These are phyloP conservation scores for Laetiporus sulphureus DNA, from an alignment of 1,284 basidiomycete species.

Conservation along the genomic window DNA sequence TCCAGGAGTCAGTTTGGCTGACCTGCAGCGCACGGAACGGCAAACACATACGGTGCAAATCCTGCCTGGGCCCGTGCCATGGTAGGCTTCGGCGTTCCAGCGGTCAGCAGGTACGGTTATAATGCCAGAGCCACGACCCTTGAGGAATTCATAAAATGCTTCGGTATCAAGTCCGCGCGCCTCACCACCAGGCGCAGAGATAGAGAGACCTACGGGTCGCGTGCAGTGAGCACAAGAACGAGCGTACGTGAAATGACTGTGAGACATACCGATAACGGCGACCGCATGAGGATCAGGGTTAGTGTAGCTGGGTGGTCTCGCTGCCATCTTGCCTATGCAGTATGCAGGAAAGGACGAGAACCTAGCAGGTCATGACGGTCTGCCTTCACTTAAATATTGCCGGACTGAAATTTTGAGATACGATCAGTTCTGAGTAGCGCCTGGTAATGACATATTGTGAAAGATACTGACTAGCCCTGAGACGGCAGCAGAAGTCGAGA, in stretches of 20 bases:
- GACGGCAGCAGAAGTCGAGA: no score
- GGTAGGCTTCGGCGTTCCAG: constrained; percentile 13
- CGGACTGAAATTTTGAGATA: no score
- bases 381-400: no score
- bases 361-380: no score
- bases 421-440: no score
- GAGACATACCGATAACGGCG: constrained; percentile 8
- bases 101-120: constrained; percentile 9
- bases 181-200: constrained; percentile 11
- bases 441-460: no score
- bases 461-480: no score
- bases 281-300: constrained; percentile 7
- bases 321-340: no score
- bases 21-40: not conserved
- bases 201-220: constrained; percentile 6
- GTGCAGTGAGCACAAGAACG: not conserved
- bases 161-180: constrained; percentile 7
- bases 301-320: constrained; percentile 5
- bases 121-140: constrained; percentile 8
- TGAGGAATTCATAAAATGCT: constrained; percentile 11
- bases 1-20: no score
- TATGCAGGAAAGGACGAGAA: no score
- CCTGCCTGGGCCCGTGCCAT: constrained; percentile 8
- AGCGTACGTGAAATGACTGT: not conserved
- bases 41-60: constrained; percentile 6